These are phyloP conservation scores for Musa beccarii DNA, from an alignment of 176 grass and related monocot genomes.

Conservation along the genomic window DNA sequence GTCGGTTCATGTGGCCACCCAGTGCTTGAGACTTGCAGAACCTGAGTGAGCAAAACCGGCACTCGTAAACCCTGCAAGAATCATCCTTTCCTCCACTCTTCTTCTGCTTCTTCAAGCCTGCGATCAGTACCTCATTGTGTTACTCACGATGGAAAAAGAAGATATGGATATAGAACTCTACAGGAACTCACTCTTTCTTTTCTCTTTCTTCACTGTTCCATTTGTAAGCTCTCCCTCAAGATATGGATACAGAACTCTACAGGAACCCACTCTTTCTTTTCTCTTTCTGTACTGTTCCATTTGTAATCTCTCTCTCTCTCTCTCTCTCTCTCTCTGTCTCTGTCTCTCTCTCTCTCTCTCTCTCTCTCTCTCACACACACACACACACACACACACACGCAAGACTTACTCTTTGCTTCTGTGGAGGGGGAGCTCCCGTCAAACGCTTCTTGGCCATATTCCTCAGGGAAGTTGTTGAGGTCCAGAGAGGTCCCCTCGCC, in stretches of 20 bases:
- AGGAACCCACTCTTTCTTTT: too few relatives aligned
- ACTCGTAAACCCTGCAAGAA: slow-evolving; percentile 60
- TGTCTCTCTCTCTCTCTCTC: too few relatives aligned
- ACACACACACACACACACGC: background rate
- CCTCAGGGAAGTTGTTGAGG: slow-evolving; percentile 85
- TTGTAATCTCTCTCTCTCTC: too few relatives aligned
- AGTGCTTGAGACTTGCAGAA: slow-evolving; percentile 91
- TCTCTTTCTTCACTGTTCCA: too few relatives aligned
- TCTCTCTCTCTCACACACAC: too few relatives aligned
- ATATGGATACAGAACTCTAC: too few relatives aligned
- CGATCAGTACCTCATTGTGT: background rate
- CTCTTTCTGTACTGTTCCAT: too few relatives aligned
- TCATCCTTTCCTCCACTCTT: slow-evolving; percentile 52
- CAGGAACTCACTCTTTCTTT: too few relatives aligned
- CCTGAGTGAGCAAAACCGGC: slow-evolving; percentile 87
- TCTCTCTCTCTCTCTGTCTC: too few relatives aligned
- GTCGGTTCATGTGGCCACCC: slow-evolving; percentile 96
- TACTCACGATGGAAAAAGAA: background rate
- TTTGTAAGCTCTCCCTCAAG: too few relatives aligned
- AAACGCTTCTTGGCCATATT: slow-evolving; percentile 53
- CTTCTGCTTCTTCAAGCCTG: slow-evolving; percentile 67
- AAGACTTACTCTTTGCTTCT: slow-evolving; percentile 13
- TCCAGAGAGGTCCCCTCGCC: slow-evolving; percentile 63
- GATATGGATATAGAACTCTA: background rate
- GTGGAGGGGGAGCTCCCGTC: slow-evolving; percentile 85